phyloP scores from a whole-genome alignment of 495 filamentous ascomycete species.

The Aspergillus haitiensis region DNA sequence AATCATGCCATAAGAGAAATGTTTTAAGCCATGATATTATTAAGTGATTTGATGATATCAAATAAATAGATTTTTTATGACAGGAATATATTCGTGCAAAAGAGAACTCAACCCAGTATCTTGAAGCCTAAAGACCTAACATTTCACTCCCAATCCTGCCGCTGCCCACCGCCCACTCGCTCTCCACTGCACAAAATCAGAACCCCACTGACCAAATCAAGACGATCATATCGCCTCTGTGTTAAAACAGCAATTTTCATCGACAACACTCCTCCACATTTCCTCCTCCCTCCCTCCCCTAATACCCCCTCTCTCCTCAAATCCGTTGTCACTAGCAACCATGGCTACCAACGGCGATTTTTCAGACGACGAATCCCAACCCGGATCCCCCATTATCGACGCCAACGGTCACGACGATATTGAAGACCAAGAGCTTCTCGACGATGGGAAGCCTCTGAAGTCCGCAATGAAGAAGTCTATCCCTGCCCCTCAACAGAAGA shows the following conservation, averaged over 20 bases:
- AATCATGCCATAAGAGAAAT: neutral
- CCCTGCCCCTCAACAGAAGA: constrained; percentile 46
- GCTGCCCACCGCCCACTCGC: constrained; percentile 41
- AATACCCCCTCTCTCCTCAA: constrained; percentile 16
- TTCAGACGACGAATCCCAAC: constrained; percentile 59
- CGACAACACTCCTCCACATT: constrained; percentile 18
- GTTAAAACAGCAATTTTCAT: constrained; percentile 45
- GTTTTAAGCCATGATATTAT: neutral
- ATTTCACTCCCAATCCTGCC: constrained; percentile 18
- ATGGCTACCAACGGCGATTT: constrained; percentile 67
- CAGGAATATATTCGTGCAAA: neutral
- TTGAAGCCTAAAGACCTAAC: constrained; percentile 9
- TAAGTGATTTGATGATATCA: neutral
- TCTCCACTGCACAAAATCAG: constrained; percentile 49
- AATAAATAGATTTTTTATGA: too few species aligned
- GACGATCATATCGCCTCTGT: constrained; percentile 43
- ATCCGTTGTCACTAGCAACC: constrained; percentile 38
- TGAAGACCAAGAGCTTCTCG: constrained; percentile 53
- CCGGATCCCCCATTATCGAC: constrained; percentile 58
- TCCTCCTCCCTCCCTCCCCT: constrained; percentile 18
- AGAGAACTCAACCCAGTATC: neutral
- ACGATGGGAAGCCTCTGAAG: constrained; percentile 57
- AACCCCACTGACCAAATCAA: constrained; percentile 27
- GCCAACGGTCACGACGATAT: constrained; percentile 55
- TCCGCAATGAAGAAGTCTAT: constrained; percentile 65